phyloP scores from a whole-genome alignment of 345 rosid genomes.

The Aethionema arabicum region DNA sequence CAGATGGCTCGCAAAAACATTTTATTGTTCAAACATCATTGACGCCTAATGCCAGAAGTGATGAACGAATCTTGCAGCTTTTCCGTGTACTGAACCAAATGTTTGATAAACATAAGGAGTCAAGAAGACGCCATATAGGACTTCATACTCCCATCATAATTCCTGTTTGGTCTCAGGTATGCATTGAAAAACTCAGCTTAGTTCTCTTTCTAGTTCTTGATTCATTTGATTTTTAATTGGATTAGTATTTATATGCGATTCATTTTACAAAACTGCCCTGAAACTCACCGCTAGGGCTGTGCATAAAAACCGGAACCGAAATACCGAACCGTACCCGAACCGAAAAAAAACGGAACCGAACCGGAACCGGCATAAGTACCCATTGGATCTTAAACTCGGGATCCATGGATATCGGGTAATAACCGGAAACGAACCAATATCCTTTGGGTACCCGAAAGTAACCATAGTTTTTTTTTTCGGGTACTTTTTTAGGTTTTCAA shows the following conservation, averaged over 20 bases:
- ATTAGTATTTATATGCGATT: constrained; percentile 1
- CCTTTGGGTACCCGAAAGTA: too few relatives aligned
- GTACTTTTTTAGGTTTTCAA: background rate
- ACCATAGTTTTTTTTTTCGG: too few relatives aligned
- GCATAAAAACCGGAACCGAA: too few relatives aligned
- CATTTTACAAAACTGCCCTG: background rate
- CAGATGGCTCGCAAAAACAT: constrained; percentile 93
- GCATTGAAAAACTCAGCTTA: constrained; percentile 8
- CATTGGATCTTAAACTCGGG: too few relatives aligned
- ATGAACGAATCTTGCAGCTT: constrained; percentile 91
- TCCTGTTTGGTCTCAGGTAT: constrained; percentile 99
- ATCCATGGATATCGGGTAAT: too few relatives aligned
- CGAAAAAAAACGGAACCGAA: too few relatives aligned
- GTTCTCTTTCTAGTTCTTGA: constrained; percentile 11
- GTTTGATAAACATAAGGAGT: constrained; percentile 98
- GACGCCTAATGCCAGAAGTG: constrained; percentile 98
- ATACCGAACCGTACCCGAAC: too few relatives aligned
- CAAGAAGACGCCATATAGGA: constrained; percentile 80
- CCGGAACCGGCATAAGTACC: too few relatives aligned
- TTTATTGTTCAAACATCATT: constrained; percentile 97
- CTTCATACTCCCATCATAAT: constrained; percentile 94
- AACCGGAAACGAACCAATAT: too few relatives aligned
- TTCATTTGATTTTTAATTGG: constrained; percentile 19
- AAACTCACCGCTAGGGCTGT: too few relatives aligned
- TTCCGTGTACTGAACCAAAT: constrained; percentile 97